Evolutionary conservation across 2,329 filamentous ascomycete genomes (phyloP).

Genomic region (Sarocladiaceae sp.): DNA sequence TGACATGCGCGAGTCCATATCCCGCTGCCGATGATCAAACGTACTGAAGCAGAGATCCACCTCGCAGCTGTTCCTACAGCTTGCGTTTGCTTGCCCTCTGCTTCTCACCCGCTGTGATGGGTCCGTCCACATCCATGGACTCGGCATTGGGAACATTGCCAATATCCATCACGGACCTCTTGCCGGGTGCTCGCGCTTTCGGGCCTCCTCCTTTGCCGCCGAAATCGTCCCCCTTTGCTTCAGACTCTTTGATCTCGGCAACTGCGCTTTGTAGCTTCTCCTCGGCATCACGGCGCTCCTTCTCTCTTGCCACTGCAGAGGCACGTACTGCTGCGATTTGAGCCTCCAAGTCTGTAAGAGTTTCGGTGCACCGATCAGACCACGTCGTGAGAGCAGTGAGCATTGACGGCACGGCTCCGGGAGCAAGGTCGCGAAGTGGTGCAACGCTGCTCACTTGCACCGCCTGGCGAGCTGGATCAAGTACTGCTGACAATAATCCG

Average conservation of each 20-base stretch:
- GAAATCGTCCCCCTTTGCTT: slow-evolving; percentile 25
- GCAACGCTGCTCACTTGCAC: slow-evolving; percentile 78
- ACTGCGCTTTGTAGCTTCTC: slow-evolving; percentile 45
- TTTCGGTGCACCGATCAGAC: slow-evolving; percentile 71
- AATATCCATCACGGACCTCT: neutral
- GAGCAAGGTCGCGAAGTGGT: slow-evolving; percentile 79
- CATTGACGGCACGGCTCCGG: slow-evolving; percentile 66
- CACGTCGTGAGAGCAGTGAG: slow-evolving; percentile 66
- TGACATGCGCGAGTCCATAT: too few relatives aligned
- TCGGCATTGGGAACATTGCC: slow-evolving; percentile 33
- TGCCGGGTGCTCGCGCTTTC: slow-evolving; percentile 2
- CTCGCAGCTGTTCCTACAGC: too few relatives aligned
- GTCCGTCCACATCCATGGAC: slow-evolving; percentile 54
- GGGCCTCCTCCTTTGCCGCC: slow-evolving; percentile 14
- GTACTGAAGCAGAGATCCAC: too few relatives aligned
- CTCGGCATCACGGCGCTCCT: slow-evolving; percentile 43
- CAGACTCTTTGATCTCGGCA: slow-evolving; percentile 38
- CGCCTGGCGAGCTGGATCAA: slow-evolving; percentile 71
- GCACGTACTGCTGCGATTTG: slow-evolving; percentile 66
- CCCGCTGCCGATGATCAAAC: too few relatives aligned
- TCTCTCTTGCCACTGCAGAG: slow-evolving; percentile 50
- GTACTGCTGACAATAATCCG: slow-evolving; percentile 73
- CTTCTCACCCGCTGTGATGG: slow-evolving; percentile 43
- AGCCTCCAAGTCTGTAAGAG: slow-evolving; percentile 69
- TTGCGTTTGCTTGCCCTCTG: slow-evolving; percentile 51